Base-by-base conservation (phyloP, 306 rosid genomes). In the Luffa acutangula region DNA sequence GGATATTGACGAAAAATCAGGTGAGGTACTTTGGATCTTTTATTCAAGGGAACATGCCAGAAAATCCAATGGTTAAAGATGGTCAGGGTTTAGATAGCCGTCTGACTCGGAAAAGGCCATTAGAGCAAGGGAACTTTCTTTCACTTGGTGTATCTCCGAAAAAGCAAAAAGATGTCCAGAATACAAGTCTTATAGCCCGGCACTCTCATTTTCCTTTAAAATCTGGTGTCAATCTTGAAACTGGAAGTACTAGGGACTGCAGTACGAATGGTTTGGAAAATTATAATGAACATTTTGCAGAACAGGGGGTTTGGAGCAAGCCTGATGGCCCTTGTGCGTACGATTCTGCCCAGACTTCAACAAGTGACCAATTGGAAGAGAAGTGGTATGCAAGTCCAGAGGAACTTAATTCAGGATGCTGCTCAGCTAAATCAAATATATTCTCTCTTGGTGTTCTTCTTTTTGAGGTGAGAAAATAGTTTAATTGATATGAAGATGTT, bases 331-430 rank as follows among this genome's bases (percentile, higher is more conserved):
- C 80, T 73, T 71, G 56, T 76, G 81, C 76, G 57, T 76, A 86
- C 77, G 81, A 81, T 83, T 80, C 87, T 67, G 87, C 81, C 83
- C 83, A 75, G 83, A 67, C 83, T 79, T 72, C 81, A 71, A 52
- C 51, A 37, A 80, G 83, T 71, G 95, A 85, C 66, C 86, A 72
- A 72, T 82, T 89, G 90, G 97, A 94, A 87, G 88, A 85, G 69
- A 80, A 86, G 79, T 94, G 96, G 96, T 94, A 92, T 82, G 73
- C 83, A 62, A 91, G 98, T 89, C 98, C 98, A 1, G 97, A 94
- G 83, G 91, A 88, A 78, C 87, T 79, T 53, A 45, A 6, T 15
- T 84, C 64, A 80, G 93, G 93, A 58, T 87, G 89, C 86, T 85
- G 83, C 86, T 88, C 93, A 72, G 81, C 77, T 76, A 88, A 85